A percentile compares a stretch with the other conserved stretches of the same genome.
Evolutionary conservation across 2,329 filamentous ascomycete genomes (phyloP).

Genomic region (Aspergillus sp.): DNA sequence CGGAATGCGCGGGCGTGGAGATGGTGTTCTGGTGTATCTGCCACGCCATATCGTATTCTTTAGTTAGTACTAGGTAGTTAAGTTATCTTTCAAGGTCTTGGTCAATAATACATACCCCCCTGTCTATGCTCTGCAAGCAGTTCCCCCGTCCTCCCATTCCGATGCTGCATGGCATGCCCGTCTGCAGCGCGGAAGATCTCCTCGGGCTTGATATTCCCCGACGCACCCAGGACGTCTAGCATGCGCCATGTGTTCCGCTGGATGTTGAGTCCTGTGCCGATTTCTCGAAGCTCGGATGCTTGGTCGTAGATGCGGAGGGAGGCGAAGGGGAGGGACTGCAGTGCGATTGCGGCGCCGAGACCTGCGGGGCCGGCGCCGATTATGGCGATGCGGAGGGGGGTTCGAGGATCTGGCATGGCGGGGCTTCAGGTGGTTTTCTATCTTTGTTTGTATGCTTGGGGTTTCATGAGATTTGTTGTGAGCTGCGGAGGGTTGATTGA

Average conservation of each 20-base stretch:
- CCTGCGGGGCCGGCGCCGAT: slow-evolving; percentile 17
- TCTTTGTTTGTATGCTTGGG: neutral
- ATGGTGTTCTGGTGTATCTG: slow-evolving; percentile 9
- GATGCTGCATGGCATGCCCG: slow-evolving; percentile 14
- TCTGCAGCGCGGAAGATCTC: slow-evolving; percentile 10
- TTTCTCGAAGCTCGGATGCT: slow-evolving; percentile 9
- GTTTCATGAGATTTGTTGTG: no score
- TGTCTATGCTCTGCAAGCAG: slow-evolving; percentile 8
- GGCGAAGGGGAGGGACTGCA: slow-evolving; percentile 10
- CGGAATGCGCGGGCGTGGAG: slow-evolving; percentile 13
- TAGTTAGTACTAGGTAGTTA: no score
- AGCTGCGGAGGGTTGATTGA: neutral
- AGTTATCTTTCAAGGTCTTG: no score
- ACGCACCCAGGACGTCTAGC: slow-evolving; percentile 11
- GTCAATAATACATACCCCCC: neutral
- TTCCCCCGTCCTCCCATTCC: slow-evolving; percentile 16
- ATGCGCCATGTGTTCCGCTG: slow-evolving; percentile 17
- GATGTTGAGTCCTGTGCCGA: slow-evolving; percentile 13
- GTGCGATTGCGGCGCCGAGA: slow-evolving; percentile 14
- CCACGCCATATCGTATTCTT: no score
- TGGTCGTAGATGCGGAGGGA: slow-evolving; percentile 14
- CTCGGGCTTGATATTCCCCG: slow-evolving; percentile 9
- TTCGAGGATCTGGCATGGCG: neutral
- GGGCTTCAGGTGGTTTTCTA: neutral
- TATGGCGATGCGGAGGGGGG: slow-evolving; percentile 7